These are phyloP conservation scores for Breviolum minutum DNA, from an alignment of 73 alveolate genomes.

Conservation along the genomic window DNA sequence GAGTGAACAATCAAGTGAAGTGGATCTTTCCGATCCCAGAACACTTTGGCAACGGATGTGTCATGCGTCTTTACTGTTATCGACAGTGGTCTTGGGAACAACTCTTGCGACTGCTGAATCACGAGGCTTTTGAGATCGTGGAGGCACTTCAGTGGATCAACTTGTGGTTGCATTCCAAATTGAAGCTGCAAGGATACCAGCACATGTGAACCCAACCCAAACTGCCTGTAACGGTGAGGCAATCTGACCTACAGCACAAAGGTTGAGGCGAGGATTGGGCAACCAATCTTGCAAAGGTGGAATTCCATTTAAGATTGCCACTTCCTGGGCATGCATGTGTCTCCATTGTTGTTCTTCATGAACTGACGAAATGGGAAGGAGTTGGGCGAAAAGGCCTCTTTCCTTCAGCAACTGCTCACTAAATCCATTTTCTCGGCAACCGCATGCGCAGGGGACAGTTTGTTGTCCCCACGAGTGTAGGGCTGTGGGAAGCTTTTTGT, in stretches of 20 bases:
- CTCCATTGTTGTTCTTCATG: background rate
- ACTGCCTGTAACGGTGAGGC: background rate
- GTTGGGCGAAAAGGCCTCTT: background rate
- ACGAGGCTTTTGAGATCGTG: background rate
- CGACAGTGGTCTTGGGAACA: background rate
- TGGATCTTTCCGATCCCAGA: background rate
- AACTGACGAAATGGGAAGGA: background rate
- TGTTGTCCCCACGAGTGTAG: background rate
- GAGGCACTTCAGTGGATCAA: background rate
- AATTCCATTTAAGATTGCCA: background rate
- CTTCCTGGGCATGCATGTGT: background rate
- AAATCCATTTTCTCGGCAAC: background rate
- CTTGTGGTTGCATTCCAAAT: background rate
- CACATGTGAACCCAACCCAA: background rate
- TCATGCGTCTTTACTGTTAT: too few relatives aligned
- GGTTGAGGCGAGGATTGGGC: background rate
- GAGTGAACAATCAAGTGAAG: background rate
- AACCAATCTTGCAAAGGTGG: background rate
- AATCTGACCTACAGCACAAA: background rate
- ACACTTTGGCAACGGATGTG: too few relatives aligned
- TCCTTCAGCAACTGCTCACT: background rate
- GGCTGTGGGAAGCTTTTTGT: background rate
- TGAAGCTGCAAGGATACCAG: background rate
- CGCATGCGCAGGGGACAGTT: background rate
- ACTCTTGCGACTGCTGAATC: background rate